A percentile compares a stretch with the other conserved stretches of the same genome.
phyloP scores from a whole-genome alignment of 306 rosid species.

The Cucurbita argyrosperma region DNA sequence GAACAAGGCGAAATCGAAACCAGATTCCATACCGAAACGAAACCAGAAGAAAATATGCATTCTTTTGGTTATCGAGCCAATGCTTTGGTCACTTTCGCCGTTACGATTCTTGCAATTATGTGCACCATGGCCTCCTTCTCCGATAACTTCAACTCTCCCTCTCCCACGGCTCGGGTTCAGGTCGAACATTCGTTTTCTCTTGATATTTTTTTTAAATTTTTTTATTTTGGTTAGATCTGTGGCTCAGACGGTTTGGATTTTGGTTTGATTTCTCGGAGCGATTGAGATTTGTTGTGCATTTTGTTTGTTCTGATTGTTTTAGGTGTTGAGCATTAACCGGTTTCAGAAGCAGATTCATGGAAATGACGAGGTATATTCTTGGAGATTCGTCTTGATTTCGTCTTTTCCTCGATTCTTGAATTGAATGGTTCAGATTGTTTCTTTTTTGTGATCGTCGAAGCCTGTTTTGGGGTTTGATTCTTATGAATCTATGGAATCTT shows the following conservation, averaged over 20 bases:
- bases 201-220: background rate
- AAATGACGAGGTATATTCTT: conserved; percentile 45
- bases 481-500: background rate
- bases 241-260: background rate
- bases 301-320: background rate
- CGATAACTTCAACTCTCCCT: conserved; percentile 39
- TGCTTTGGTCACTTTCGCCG: conserved; percentile 40
- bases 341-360: conserved; percentile 64
- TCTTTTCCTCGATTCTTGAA: background rate
- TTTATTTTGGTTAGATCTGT: conserved; percentile 5
- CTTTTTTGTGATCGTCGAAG: background rate
- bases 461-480: background rate
- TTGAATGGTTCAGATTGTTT: background rate
- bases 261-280: background rate
- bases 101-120: conserved; percentile 44
- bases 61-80: conserved; percentile 49
- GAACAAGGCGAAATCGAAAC: background rate
- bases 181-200: conserved; percentile 10
- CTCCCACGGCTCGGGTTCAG: conserved; percentile 45
- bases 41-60: conserved; percentile 27
- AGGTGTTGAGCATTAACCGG: conserved; percentile 53
- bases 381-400: background rate
- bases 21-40: background rate
- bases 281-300: background rate
- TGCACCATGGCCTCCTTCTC: conserved; percentile 59